Evolutionary conservation across 306 rosid species (phyloP).

Genomic region (Dalbergia oliveri): DNA sequence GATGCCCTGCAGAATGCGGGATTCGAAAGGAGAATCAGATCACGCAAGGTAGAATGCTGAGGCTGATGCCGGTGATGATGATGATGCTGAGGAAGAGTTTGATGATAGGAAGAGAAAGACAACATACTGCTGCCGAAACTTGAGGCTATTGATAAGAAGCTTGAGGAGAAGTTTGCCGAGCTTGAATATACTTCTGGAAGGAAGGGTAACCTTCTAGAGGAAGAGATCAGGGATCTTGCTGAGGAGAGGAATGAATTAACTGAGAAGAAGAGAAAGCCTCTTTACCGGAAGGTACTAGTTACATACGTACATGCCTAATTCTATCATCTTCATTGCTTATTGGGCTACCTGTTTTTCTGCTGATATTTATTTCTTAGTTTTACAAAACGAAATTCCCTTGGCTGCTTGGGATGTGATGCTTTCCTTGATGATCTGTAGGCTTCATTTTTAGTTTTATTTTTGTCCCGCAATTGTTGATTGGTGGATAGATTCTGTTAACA

Average conservation of each 20-base stretch:
- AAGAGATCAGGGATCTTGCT: slow-evolving; percentile 91
- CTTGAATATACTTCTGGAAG: slow-evolving; percentile 90
- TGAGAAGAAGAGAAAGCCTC: slow-evolving; percentile 88
- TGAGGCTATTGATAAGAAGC: slow-evolving; percentile 81
- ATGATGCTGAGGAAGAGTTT: slow-evolving; percentile 74
- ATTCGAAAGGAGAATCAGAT: slow-evolving; percentile 59
- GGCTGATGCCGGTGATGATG: slow-evolving; percentile 59
- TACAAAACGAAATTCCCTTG: too few species aligned
- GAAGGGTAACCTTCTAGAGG: slow-evolving; percentile 90
- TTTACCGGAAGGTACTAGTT: slow-evolving; percentile 71
- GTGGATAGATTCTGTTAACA: not conserved
- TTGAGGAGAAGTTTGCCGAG: slow-evolving; percentile 86
- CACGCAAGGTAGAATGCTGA: slow-evolving; percentile 52
- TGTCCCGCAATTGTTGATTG: not conserved
- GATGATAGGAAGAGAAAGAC: slow-evolving; percentile 95
- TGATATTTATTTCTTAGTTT: too few species aligned
- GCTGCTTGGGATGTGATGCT: not conserved
- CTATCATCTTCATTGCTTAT: not conserved
- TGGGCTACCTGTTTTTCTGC: too few species aligned
- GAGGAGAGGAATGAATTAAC: slow-evolving; percentile 94
- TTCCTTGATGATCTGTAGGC: not conserved
- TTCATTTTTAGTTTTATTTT: not conserved
- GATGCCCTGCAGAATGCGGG: slow-evolving; percentile 65
- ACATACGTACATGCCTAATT: slow-evolving; percentile 13
- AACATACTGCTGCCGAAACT: slow-evolving; percentile 76